phyloP scores from a whole-genome alignment of 2,329 filamentous ascomycete species.

The Neonectria neomacrospora region DNA sequence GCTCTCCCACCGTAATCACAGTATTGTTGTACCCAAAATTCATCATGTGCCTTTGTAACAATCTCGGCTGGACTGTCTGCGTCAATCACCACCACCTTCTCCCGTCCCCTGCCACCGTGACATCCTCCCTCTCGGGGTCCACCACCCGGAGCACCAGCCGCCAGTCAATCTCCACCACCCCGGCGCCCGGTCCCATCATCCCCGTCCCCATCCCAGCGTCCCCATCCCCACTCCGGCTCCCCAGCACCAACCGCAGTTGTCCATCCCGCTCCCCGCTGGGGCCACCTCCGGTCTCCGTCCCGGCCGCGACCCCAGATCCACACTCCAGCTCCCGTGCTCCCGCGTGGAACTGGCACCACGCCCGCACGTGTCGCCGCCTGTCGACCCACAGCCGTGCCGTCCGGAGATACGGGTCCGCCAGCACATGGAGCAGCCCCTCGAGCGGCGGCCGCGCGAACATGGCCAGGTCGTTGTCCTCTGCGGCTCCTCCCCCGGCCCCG shows the following conservation, averaged over 20 bases:
- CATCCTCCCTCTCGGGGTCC: slow-evolving; percentile 45
- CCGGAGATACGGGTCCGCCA: slow-evolving; percentile 59
- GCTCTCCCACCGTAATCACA: too few species aligned
- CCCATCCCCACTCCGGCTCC: background rate
- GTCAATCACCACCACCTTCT: slow-evolving; percentile 28
- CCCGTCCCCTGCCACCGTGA: slow-evolving; percentile 35
- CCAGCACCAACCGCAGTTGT: background rate
- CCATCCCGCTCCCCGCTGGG: background rate
- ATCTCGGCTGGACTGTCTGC: too few species aligned
- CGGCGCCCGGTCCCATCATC: background rate
- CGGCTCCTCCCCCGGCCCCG: background rate
- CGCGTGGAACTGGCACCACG: slow-evolving; percentile 57
- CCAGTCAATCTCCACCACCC: slow-evolving; percentile 47
- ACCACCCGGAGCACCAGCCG: slow-evolving; percentile 45
- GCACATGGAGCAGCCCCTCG: slow-evolving; percentile 52
- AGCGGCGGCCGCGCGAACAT: slow-evolving; percentile 47
- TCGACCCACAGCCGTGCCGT: slow-evolving; percentile 53
- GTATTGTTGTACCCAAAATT: too few species aligned
- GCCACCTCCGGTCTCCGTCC: slow-evolving; percentile 12
- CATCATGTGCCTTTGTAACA: too few species aligned
- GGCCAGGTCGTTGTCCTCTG: slow-evolving; percentile 23
- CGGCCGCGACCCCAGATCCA: slow-evolving; percentile 26
- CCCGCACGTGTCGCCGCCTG: slow-evolving; percentile 48
- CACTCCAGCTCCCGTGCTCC: slow-evolving; percentile 33
- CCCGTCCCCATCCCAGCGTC: background rate